Base-by-base conservation (phyloP, 2,329 filamentous ascomycete genomes). In the Aspergillus uvarum region DNA sequence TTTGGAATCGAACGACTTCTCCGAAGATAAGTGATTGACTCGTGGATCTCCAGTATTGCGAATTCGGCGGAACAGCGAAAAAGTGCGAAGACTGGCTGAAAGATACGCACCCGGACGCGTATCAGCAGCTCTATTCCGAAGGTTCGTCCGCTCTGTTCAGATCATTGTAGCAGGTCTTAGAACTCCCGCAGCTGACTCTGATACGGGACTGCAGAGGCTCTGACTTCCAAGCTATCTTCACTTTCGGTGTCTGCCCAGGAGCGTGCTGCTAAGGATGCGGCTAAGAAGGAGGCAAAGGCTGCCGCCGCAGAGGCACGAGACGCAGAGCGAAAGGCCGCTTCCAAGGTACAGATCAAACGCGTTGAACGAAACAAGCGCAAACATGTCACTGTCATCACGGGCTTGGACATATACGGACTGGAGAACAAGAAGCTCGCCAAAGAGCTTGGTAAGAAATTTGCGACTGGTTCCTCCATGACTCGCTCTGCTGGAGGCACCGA, bases 311-410 rank as follows among this genome's bases (percentile, higher is more conserved):
- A 96, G 78, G 86, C 89, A 64, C 92, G 92, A 74, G 88, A 93
- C 65, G 88, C 88, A 24, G 91, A 93, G 74, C 88, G 89, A 72
- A 89, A 94, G 68, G 91, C 92, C 42, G 87, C 89, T 62, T 91
- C 89, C 65, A 89, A 92, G 72, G 81, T 99, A 56, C 88, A 87
- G 59, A 96, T 99, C 80, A 97, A 97, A 85, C 91, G 95, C 26
- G 95, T 99, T 69, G 95, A 98, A 83, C 88, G 95, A 64, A 98
- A 96, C 79, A 99, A 99, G 84, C 87, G 95, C 72, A 99, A 99
- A 81, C 96, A 88, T 74, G 93, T 99, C 57, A 99, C 95, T 0
- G 89, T 93, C 16, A 88, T 99, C n/a, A 87, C 87, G 6, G 95
- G 95, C 0, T 82, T 99, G 21, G 95, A 99, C 76, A 87, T 89